Conservation (phyloP, 768 basidiomycete species). For the Suillus clintonianus region DNA sequence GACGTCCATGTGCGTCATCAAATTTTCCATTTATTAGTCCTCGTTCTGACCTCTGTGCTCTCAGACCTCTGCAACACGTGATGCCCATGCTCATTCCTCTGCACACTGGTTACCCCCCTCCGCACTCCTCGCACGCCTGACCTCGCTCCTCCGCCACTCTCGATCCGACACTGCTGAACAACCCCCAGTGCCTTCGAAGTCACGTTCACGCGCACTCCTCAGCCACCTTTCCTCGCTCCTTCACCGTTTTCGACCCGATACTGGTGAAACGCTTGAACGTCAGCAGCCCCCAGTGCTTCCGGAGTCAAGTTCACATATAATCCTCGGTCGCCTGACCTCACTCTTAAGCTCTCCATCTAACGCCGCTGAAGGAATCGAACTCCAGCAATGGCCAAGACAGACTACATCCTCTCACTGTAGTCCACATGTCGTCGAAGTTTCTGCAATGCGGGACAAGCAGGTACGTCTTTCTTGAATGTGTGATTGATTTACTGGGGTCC, state of each 20-base stretch:
- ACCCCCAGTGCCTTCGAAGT: too few relatives aligned
- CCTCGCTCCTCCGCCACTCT: too few relatives aligned
- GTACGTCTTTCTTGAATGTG: not conserved
- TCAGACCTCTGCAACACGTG: not conserved
- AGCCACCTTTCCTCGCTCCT: not conserved
- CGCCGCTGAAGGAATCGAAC: not conserved
- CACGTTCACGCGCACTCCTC: too few relatives aligned
- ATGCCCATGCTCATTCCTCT: not conserved
- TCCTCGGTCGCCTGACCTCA: not conserved
- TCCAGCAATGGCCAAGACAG: not conserved
- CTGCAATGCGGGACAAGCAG: not conserved
- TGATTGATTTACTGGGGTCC: not conserved
- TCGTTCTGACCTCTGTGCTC: too few relatives aligned
- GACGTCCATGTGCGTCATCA: not conserved
- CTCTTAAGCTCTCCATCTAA: not conserved
- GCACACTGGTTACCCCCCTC: not conserved
- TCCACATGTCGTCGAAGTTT: not conserved
- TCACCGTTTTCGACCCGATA: too few relatives aligned
- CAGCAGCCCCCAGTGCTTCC: too few relatives aligned
- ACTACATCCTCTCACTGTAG: too few relatives aligned
- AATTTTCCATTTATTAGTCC: not conserved
- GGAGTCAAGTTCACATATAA: too few relatives aligned
- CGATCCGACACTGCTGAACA: too few relatives aligned
- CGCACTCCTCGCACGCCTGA: too few relatives aligned
- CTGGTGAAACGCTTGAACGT: too few relatives aligned